A percentile compares a stretch with the other conserved stretches of the same genome.
Evolutionary conservation across 805 yeast genomes (phyloP).

Genomic region (Suhomyces canberraensis): DNA sequence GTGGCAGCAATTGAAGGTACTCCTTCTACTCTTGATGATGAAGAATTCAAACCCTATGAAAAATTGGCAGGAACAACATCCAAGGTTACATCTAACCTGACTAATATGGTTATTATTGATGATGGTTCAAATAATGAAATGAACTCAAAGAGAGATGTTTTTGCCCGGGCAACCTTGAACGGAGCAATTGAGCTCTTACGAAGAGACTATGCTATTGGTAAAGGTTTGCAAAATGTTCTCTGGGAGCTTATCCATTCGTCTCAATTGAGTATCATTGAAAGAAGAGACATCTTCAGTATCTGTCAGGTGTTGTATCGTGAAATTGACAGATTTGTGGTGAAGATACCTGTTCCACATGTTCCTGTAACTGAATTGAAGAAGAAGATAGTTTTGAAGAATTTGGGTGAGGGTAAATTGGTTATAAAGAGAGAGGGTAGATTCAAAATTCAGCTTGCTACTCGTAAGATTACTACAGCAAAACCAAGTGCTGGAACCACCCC

Average conservation of each 20-base stretch:
- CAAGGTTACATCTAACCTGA: slow-evolving; percentile 17
- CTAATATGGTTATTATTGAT: slow-evolving; percentile 55
- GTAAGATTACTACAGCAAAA: slow-evolving; percentile 8
- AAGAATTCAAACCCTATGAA: slow-evolving; percentile 49
- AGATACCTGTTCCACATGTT: slow-evolving; percentile 63
- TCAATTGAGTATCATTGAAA: slow-evolving; percentile 53
- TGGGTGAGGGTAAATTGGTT: slow-evolving; percentile 52
- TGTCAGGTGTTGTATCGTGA: slow-evolving; percentile 65
- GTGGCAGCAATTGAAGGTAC: slow-evolving; percentile 64
- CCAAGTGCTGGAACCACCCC: slow-evolving; percentile 5
- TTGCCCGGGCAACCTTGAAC: slow-evolving; percentile 59
- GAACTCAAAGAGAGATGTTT: slow-evolving; percentile 56
- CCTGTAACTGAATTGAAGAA: slow-evolving; percentile 42
- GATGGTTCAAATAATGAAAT: slow-evolving; percentile 44
- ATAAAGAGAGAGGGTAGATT: slow-evolving; percentile 60
- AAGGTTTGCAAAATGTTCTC: slow-evolving; percentile 54
- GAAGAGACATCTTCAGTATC: slow-evolving; percentile 60
- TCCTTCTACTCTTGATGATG: slow-evolving; percentile 58
- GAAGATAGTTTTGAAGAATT: slow-evolving; percentile 56
- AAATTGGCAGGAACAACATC: slow-evolving; percentile 20
- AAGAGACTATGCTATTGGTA: slow-evolving; percentile 53
- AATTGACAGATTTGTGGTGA: slow-evolving; percentile 57
- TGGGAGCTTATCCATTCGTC: slow-evolving; percentile 73
- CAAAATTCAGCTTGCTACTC: slow-evolving; percentile 45
- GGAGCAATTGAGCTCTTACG: slow-evolving; percentile 68